These are phyloP conservation scores for Pyrenophora seminiperda DNA, from an alignment of 2,329 filamentous ascomycete genomes.

Conservation along the genomic window DNA sequence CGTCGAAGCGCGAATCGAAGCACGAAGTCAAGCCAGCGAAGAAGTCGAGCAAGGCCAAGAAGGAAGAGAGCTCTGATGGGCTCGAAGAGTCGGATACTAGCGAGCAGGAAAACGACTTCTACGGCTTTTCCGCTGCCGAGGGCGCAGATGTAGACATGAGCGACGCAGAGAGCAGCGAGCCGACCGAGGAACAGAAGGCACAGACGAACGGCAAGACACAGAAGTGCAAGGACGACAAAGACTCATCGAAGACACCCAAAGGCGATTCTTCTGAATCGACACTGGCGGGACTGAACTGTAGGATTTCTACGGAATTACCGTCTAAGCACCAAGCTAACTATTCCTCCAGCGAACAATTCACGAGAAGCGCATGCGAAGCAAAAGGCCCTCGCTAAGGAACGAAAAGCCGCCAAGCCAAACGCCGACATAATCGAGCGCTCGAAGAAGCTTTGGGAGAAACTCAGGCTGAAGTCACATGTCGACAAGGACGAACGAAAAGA, in stretches of 20 bases:
- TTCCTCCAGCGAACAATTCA: slow-evolving; percentile 66
- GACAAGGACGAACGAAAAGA: slow-evolving; percentile 83
- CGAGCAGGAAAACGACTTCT: slow-evolving; percentile 45
- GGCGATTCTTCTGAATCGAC: slow-evolving; percentile 27
- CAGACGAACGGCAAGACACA: slow-evolving; percentile 27
- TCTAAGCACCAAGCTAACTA: slow-evolving; percentile 17
- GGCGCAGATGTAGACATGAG: slow-evolving; percentile 34
- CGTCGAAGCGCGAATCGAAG: slow-evolving; percentile 35
- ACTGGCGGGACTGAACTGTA: slow-evolving; percentile 39
- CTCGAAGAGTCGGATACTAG: slow-evolving; percentile 45
- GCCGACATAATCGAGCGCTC: slow-evolving; percentile 85
- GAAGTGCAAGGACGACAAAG: slow-evolving; percentile 35
- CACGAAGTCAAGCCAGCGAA: slow-evolving; percentile 35
- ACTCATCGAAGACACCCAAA: slow-evolving; percentile 25
- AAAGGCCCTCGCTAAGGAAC: slow-evolving; percentile 83
- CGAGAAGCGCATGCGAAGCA: slow-evolving; percentile 93
- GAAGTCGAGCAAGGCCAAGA: slow-evolving; percentile 35
- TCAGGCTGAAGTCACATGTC: slow-evolving; percentile 92
- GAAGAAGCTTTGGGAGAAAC: slow-evolving; percentile 96
- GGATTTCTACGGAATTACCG: not conserved
- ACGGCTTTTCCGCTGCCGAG: slow-evolving; percentile 41
- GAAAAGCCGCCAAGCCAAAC: slow-evolving; percentile 90
- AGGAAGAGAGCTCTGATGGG: slow-evolving; percentile 37
- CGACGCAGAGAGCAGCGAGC: slow-evolving; percentile 25
- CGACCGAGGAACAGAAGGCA: slow-evolving; percentile 15